Base-by-base conservation (phyloP, 495 filamentous ascomycete species). In the Lasiosphaeris hirsuta region DNA sequence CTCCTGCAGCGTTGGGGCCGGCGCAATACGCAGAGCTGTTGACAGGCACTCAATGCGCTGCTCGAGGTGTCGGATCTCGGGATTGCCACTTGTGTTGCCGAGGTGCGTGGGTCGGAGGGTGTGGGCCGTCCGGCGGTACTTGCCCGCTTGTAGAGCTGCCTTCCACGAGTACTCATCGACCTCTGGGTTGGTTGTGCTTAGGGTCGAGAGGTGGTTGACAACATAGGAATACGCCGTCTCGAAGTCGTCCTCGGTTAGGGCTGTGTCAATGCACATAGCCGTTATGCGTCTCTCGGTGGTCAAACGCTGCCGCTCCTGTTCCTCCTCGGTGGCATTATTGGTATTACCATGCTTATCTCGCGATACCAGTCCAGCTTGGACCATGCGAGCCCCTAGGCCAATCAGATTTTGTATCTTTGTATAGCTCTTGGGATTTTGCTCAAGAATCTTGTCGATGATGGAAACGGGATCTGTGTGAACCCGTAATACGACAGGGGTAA, bases 221-320 rank as follows among this genome's bases (percentile, higher is more conserved):
- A 96, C 88, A 72, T 94, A 96, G 10, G 91, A 96, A 72, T 97
- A 97, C 18, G 95, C 95, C 0, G 95, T 97, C 60, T 96, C 93
- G 61, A 97, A 97, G 65, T 98, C 94, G 63, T 94, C 84, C 67
- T 92, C 90, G 5, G 78, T 74, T 1, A 97, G 81, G 33, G 93
- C 90, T 5, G 92, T 86, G 62, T 93, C 86, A 42, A 97, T 87
- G 63, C 93, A 92, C 83, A 96, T 90, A 50, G 87, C 87, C 34
- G 85, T 88, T 50, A 98, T 86, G 49, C 91, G 84, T 33, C 83
- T 81, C 65, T 89, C 84, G 11, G 81, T 70, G 10, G 68, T 60
- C 3, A 59, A 35, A 23, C 61, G 62, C 35, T 74, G 65, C 36
- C 62, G 67, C 13, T 63, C 36, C 34, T 76, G 68, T 39, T 72